Base-by-base conservation (phyloP, 2,329 filamentous ascomycete genomes). In the Rhynchosporium agropyri region DNA sequence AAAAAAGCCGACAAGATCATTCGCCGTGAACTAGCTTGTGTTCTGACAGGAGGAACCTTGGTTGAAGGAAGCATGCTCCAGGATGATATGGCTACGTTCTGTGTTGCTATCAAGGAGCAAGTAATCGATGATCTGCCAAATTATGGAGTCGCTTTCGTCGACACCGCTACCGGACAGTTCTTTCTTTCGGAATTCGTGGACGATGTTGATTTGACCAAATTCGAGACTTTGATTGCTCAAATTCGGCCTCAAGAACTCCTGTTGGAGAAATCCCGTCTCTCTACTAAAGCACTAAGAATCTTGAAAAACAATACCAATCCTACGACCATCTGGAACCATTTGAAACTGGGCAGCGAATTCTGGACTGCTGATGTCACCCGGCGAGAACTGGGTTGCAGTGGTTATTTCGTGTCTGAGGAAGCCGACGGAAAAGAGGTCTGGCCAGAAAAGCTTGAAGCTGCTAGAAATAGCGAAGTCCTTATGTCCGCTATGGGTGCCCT, bases 41-140 rank as follows among this genome's bases (percentile, higher is more conserved):
- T 99, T 12, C 82, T 99, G 33, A 99, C 95, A 0, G 88, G 89
- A 6, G 95, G 95, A 38, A 99, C 95, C 0, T 84, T 99, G 1
- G 94, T 99, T 4, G 95, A 99, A 65, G 93, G 92, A 15, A 88
- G 91, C 68, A 99, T 99, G 95, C 84, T 99, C 46, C 94, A 98
- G 75, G 92, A 97, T 73, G 95, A 99, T 75, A 97, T 97, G 89
- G 91, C 95, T 1, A 96, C 92, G 0, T 98, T 92, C 76, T 99
- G 95, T 74, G 92, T 95, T 59, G 90, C 95, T 1, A 95, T 99
- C 78, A 99, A 99, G 75, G 90, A 94, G 74, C 75, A 85, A 0
- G 80, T 90, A 10, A 79, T 86, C 1, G 86, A 95, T 65, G 89
- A 88, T 59, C 80, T 87, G 33, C 93, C 95, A 4, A 86, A 87